Evolutionary conservation across 345 rosid genomes (phyloP).

Genomic region (Citrus medica): DNA sequence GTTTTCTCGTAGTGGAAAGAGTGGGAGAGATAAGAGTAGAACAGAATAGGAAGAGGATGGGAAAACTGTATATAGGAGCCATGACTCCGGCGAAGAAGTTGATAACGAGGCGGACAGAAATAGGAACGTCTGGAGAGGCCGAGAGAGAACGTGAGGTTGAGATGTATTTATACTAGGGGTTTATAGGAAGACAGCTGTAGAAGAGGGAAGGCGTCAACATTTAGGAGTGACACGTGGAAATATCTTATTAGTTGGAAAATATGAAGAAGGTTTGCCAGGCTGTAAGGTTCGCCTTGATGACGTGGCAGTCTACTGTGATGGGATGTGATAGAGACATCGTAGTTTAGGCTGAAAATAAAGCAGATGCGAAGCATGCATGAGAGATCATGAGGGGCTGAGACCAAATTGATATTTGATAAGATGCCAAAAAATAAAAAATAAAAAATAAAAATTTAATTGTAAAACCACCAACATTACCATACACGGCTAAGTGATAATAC

Average conservation of each 20-base stretch:
- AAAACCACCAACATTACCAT: neutral
- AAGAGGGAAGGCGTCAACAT: slow-evolving; percentile 16
- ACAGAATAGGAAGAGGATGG: slow-evolving; percentile 26
- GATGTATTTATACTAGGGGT: slow-evolving; percentile 14
- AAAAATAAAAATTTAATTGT: neutral
- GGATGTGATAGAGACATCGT: neutral
- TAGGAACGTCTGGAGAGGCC: neutral
- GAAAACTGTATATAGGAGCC: slow-evolving; percentile 36
- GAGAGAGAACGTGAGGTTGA: neutral
- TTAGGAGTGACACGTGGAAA: slow-evolving; percentile 16
- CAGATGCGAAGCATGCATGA: neutral
- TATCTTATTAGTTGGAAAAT: neutral
- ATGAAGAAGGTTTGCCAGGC: slow-evolving; percentile 10
- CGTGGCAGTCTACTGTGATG: slow-evolving; percentile 8
- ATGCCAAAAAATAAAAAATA: neutral
- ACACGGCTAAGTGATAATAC: too few species aligned
- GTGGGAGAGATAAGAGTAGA: slow-evolving; percentile 15
- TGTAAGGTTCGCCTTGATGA: slow-evolving; percentile 5
- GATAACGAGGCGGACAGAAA: neutral
- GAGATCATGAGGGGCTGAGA: neutral
- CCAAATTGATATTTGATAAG: neutral
- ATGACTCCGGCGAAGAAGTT: slow-evolving; percentile 3
- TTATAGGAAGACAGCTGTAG: slow-evolving; percentile 22
- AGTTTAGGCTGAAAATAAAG: neutral
- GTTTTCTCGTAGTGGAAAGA: slow-evolving; percentile 17